Percentiles rank a stretch among this genome's conserved stretches.
Conservation (phyloP, 352 stramenopile species). For the Globisporangium spinosum region DNA sequence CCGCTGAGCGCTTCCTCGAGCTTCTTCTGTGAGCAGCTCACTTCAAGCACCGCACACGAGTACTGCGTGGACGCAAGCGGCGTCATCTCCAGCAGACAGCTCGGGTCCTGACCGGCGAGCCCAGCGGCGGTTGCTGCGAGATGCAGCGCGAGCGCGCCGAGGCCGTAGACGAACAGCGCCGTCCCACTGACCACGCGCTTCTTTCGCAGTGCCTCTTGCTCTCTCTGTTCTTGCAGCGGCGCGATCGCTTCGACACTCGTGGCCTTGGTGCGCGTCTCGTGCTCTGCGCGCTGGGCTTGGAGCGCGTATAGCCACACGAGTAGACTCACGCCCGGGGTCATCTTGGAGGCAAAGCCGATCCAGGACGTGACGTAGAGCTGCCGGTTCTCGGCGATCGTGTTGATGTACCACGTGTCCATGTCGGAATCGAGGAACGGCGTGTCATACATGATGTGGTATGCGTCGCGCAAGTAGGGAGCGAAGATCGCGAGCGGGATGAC, state of each 20-base stretch:
- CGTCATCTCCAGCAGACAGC: background rate
- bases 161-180: background rate
- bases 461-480: constrained; percentile 19
- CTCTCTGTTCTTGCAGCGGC: background rate
- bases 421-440: background rate
- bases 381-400: background rate
- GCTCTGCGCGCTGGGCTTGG: background rate
- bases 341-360: background rate
- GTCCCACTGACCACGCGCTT: background rate
- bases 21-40: background rate
- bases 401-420: background rate
- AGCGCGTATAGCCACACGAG: background rate
- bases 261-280: background rate
- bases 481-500: constrained; percentile 29
- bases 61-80: background rate
- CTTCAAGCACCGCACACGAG: background rate
- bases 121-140: background rate
- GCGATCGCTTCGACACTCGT: background rate
- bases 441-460: background rate
- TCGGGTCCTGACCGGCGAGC: background rate
- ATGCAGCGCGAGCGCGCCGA: background rate
- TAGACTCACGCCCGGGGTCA: background rate
- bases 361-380: background rate
- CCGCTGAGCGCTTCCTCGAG: background rate
- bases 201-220: background rate